Percentiles rank a stretch among this genome's conserved stretches.
Conservation (phyloP, 129 eudicot species). For the Calendula officinalis region DNA sequence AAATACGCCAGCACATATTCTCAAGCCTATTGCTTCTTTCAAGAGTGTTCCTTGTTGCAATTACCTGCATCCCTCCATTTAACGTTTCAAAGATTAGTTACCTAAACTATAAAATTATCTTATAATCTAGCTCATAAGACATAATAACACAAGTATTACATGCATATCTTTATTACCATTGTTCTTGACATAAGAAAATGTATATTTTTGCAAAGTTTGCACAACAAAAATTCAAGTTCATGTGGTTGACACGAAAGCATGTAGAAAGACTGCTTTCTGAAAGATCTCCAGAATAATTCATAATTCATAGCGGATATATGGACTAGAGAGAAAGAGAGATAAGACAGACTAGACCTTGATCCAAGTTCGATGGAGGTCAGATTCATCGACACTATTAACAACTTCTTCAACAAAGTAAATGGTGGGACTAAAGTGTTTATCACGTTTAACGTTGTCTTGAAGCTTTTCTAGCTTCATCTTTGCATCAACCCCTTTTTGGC, state of each 20-base stretch:
- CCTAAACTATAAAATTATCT: background rate
- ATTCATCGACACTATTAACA: conserved; percentile 69
- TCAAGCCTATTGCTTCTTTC: conserved; percentile 76
- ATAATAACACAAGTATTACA: background rate
- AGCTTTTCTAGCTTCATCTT: conserved; percentile 48
- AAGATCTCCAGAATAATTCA: conserved; percentile 4
- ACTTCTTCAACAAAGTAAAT: conserved; percentile 80
- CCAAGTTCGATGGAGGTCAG: conserved; percentile 83
- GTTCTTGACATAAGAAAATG: too few relatives aligned
- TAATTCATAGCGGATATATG: conserved; percentile 11
- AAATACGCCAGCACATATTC: conserved; percentile 92
- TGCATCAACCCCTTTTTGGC: conserved; percentile 44
- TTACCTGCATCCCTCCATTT: conserved; percentile 46
- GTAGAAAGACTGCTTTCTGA: too few relatives aligned
- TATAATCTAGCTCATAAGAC: background rate
- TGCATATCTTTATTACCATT: background rate
- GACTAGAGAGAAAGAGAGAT: conserved; percentile 3
- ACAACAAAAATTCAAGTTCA: background rate
- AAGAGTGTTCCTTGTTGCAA: conserved; percentile 78
- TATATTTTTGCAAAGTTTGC: background rate
- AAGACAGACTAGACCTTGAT: conserved; percentile 49
- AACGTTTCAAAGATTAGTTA: conserved; percentile 15
- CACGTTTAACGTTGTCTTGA: conserved; percentile 41
- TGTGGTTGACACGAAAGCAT: background rate
- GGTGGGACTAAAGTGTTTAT: conserved; percentile 62